Percentiles rank a stretch among this genome's conserved stretches.
Conservation (phyloP, 2,329 filamentous ascomycete genomes). For the Exophiala oligosperma region DNA sequence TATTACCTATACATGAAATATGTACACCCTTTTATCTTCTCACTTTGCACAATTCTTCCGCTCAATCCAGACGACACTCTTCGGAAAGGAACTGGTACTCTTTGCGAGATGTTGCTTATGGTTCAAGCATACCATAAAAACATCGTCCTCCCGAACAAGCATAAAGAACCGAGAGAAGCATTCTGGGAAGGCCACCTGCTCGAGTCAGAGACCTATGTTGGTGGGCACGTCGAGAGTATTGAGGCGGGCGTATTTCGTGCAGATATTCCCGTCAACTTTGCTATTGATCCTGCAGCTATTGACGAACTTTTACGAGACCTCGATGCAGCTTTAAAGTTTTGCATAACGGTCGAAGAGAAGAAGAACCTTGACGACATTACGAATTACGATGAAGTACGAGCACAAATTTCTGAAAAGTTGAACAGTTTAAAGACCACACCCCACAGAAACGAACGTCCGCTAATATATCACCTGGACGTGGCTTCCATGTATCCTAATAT, state of each 20-base stretch:
- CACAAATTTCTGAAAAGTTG: constrained; percentile 73
- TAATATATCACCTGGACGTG: constrained; percentile 98
- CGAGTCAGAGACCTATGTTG: constrained; percentile 96
- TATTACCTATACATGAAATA: constrained; percentile 99
- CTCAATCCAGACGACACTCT: constrained; percentile 89
- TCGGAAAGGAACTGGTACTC: constrained; percentile 92
- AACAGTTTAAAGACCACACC: constrained; percentile 75
- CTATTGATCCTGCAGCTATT: constrained; percentile 81
- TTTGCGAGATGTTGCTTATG: constrained; percentile 99
- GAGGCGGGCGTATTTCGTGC: constrained; percentile 95
- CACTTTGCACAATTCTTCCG: constrained; percentile 92
- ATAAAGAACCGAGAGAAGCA: constrained; percentile 82
- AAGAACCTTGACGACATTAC: constrained; percentile 76
- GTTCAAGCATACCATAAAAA: constrained; percentile 91
- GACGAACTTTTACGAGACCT: constrained; percentile 86
- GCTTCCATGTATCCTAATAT: constrained; percentile 99
- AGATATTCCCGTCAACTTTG: constrained; percentile 93
- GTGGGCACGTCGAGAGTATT: constrained; percentile 98
- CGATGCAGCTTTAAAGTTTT: constrained; percentile 86
- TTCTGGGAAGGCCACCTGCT: constrained; percentile 97
- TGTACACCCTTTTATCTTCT: constrained; percentile 99
- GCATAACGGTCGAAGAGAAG: constrained; percentile 79
- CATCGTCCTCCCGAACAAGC: constrained; percentile 95
- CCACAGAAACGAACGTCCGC: constrained; percentile 77
- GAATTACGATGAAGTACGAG: constrained; percentile 82